Conservation (phyloP, 2,329 filamentous ascomycete genomes). For the Cryphonectria carpinicola region DNA sequence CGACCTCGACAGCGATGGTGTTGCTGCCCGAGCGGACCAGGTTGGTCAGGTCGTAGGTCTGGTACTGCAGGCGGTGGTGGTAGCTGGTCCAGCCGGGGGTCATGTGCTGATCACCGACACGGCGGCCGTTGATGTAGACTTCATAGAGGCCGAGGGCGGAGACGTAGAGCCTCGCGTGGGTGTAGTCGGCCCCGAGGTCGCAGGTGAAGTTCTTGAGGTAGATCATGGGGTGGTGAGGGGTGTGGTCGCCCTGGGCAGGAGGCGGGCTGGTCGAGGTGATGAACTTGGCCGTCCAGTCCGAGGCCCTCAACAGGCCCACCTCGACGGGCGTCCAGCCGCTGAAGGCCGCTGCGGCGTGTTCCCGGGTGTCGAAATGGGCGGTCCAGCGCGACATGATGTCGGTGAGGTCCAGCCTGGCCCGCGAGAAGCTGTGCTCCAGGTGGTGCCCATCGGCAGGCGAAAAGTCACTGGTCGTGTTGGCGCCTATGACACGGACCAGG, state of each 20-base stretch:
- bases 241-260: slow-evolving; percentile 9
- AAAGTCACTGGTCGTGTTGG: slow-evolving; percentile 6
- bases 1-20: slow-evolving; percentile 49
- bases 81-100: slow-evolving; percentile 52
- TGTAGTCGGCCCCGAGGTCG: neutral
- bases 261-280: slow-evolving; percentile 21
- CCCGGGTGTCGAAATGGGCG: no score
- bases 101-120: slow-evolving; percentile 38
- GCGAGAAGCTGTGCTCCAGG: neutral
- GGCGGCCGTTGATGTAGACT: slow-evolving; percentile 43
- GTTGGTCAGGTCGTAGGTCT: slow-evolving; percentile 46
- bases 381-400: neutral
- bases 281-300: slow-evolving; percentile 28
- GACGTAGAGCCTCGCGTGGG: slow-evolving; percentile 31
- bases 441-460: neutral
- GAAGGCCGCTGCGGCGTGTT: neutral
- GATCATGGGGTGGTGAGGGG: slow-evolving; percentile 22
- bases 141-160: slow-evolving; percentile 43
- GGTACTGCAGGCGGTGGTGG: slow-evolving; percentile 47
- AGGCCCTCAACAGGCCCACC: slow-evolving; percentile 17
- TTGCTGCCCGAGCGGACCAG: slow-evolving; percentile 43
- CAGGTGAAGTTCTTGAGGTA: slow-evolving; percentile 21
- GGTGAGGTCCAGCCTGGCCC: neutral
- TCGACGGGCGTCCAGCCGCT: slow-evolving; percentile 20
- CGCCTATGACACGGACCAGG: slow-evolving; percentile 14